Base-by-base conservation (phyloP, 2,329 filamentous ascomycete species). In the Pseudopithomyces maydicus region DNA sequence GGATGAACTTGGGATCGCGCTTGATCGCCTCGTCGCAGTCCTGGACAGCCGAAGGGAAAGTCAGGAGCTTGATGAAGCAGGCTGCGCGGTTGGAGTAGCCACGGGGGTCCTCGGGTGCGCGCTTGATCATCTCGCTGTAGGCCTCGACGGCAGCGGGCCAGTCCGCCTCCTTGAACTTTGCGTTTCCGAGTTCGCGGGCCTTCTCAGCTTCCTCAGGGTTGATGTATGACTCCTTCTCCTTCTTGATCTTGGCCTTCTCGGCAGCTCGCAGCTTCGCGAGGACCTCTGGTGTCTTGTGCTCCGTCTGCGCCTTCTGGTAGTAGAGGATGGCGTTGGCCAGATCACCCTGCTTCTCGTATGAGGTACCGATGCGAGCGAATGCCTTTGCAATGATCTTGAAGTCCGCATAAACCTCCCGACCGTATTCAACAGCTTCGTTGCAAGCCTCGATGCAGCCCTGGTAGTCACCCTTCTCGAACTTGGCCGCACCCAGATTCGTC, bases 301-400 rank as follows among this genome's bases (percentile, higher is more conserved):
- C 95, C 5, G 92, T 98, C 62, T 99, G 86, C 3, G 94, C 96
- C 77, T 89, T 92, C 79, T 97, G 89, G 84, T 94, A 99, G 82
- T 91, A 91, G 66, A 91, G 88, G 62, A 99, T 86, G 22, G 96
- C 95, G 58, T 88, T 86, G 53, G 84, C 77, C 11, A 95, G 81
- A 68, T 98, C 90, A 64, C 90, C 91, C 74, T 89, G 80, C 81
- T 92, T 97, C 83, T 99, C 95, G 75, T 98, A 92, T 0, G 94
- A 88, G n/a, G 88, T 86, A 63, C 95, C 95, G 66, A 99, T 96
- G 67, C 95, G 92, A 38, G 93, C 92, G 71, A 95, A 97, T n/a
- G 94, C 85, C 87, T 97, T 98, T 74, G 96, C 93, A 65, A 99
- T 94, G 72, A 93, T 85, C 86, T 99, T 99, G 84, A 98, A 99